Evolutionary conservation across 2,329 filamentous ascomycete species (phyloP).

Genomic region (Xylaria sp.): DNA sequence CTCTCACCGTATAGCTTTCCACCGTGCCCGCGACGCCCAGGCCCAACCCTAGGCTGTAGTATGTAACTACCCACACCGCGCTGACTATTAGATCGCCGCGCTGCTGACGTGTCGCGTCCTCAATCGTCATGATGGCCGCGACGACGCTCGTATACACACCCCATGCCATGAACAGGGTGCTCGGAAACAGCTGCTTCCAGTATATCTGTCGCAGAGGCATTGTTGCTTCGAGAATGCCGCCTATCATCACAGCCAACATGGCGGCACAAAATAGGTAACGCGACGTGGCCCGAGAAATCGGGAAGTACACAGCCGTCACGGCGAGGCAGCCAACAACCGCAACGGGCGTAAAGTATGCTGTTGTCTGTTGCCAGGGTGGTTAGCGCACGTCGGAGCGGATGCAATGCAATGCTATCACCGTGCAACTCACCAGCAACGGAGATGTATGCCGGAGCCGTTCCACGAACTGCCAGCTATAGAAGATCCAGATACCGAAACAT

Average conservation of each 20-base stretch:
- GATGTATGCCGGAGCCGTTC: slow-evolving; percentile 39
- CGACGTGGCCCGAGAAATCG: slow-evolving; percentile 39
- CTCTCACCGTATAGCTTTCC: slow-evolving; percentile 49
- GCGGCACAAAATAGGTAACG: slow-evolving; percentile 50
- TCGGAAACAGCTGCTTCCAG: slow-evolving; percentile 68
- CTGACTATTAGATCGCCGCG: slow-evolving; percentile 40
- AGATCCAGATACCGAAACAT: slow-evolving; percentile 49
- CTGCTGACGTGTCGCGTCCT: slow-evolving; percentile 53
- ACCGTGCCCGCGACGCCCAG: slow-evolving; percentile 70
- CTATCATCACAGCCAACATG: slow-evolving; percentile 50
- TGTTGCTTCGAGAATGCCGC: slow-evolving; percentile 51
- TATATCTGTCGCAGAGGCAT: slow-evolving; percentile 63
- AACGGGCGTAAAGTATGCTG: slow-evolving; percentile 39
- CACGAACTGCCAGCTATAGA: slow-evolving; percentile 50
- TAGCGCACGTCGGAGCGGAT: too few relatives aligned
- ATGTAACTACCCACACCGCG: slow-evolving; percentile 59
- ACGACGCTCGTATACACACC: slow-evolving; percentile 73
- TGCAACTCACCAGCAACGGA: slow-evolving; percentile 39
- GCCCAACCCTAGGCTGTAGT: slow-evolving; percentile 70
- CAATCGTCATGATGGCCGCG: slow-evolving; percentile 64
- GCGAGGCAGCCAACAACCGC: slow-evolving; percentile 35
- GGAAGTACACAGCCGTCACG: slow-evolving; percentile 37
- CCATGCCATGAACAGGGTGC: slow-evolving; percentile 62
- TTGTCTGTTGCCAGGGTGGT: slow-evolving; percentile 30
- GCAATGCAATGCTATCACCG: not conserved